phyloP scores from a whole-genome alignment of 345 rosid genomes.

The Pelargonium nanum region DNA sequence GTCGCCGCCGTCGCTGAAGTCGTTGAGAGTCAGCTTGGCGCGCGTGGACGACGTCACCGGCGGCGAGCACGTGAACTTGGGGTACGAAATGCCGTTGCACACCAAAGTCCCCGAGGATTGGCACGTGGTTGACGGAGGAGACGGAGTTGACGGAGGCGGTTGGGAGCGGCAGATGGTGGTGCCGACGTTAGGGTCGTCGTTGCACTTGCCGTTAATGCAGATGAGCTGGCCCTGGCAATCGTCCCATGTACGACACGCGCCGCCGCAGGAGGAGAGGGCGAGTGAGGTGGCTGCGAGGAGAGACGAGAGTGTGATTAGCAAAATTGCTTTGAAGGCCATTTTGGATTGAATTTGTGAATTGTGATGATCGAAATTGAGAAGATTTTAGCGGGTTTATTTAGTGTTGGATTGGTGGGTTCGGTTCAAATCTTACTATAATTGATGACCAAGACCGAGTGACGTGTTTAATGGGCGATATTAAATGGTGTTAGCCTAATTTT shows the following conservation, averaged over 20 bases:
- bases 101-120: conserved; percentile 11
- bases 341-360: too few species aligned
- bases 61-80: conserved; percentile 22
- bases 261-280: conserved; percentile 29
- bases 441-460: too few species aligned
- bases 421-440: too few species aligned
- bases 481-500: too few species aligned
- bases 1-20: conserved; percentile 28
- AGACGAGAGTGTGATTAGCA: not conserved
- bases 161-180: conserved; percentile 23
- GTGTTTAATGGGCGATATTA: too few species aligned
- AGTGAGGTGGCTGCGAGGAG: conserved; percentile 2
- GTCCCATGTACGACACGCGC: conserved; percentile 19
- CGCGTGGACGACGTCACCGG: conserved; percentile 12
- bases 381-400: too few species aligned
- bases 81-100: not conserved
- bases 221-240: conserved; percentile 30
- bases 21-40: conserved; percentile 22
- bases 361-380: too few species aligned
- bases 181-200: conserved; percentile 25
- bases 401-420: too few species aligned
- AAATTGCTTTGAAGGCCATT: not conserved
- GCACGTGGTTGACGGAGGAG: conserved; percentile 7
- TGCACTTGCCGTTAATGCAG: conserved; percentile 28
- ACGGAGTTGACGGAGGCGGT: not conserved